Evolutionary conservation across 1,284 basidiomycete genomes (phyloP).

Genomic region (Mycena sp.): DNA sequence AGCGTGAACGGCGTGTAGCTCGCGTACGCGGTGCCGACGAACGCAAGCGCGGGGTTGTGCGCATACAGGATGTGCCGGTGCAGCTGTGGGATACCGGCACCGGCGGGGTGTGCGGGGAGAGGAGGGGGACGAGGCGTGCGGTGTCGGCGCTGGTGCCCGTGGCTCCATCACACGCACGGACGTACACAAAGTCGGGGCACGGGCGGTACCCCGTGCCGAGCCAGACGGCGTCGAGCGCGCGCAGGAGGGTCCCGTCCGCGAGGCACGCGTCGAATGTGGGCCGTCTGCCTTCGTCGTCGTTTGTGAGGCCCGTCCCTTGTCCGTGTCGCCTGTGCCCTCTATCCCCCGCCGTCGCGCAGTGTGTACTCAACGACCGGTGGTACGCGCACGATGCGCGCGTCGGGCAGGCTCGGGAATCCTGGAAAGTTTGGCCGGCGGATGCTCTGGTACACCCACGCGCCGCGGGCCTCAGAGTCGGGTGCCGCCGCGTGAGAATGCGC

Average conservation of each 20-base stretch:
- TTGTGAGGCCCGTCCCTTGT: too few relatives aligned
- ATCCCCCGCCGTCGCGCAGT: conserved; percentile 10
- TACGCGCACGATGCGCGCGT: conserved; percentile 51
- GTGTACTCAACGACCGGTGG: conserved; percentile 47
- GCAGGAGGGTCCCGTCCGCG: conserved; percentile 46
- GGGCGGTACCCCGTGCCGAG: conserved; percentile 56
- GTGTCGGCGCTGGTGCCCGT: neutral
- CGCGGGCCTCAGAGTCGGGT: too few relatives aligned
- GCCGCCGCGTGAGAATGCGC: too few relatives aligned
- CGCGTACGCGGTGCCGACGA: conserved; percentile 48
- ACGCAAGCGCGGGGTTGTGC: conserved; percentile 53
- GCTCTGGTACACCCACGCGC: conserved; percentile 54
- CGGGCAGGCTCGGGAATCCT: conserved; percentile 51
- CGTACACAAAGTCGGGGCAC: conserved; percentile 50
- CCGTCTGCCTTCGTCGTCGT: too few relatives aligned
- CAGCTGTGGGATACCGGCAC: conserved; percentile 50
- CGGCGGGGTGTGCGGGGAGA: conserved; percentile 34
- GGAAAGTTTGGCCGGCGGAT: conserved; percentile 50
- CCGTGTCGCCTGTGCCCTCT: conserved; percentile 25
- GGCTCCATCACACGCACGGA: conserved; percentile 29
- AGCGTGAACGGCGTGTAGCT: conserved; percentile 55
- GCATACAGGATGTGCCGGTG: conserved; percentile 55
- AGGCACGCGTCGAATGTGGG: conserved; percentile 47
- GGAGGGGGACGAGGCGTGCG: conserved; percentile 32
- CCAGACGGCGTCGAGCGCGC: conserved; percentile 51